These are phyloP conservation scores for Silybum marianum DNA, from an alignment of 129 eudicot genomes.

Conservation along the genomic window DNA sequence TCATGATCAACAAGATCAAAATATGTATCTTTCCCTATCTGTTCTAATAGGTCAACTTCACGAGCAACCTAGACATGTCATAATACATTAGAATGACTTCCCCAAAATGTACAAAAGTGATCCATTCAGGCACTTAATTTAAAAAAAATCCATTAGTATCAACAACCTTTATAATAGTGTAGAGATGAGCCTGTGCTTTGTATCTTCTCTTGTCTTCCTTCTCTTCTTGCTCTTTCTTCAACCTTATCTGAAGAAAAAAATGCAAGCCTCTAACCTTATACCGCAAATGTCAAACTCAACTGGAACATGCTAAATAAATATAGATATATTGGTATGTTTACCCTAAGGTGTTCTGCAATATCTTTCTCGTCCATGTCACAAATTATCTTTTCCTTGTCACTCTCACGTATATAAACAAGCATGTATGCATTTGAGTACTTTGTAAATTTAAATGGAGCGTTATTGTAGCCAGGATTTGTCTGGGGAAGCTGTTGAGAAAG, in stretches of 20 bases:
- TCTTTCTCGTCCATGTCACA: slow-evolving; percentile 95
- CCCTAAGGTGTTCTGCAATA: slow-evolving; percentile 90
- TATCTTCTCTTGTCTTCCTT: slow-evolving; percentile 84
- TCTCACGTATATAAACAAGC: slow-evolving; percentile 93
- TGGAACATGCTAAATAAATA: slow-evolving; percentile 6
- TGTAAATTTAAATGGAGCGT: slow-evolving; percentile 80
- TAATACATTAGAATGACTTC: slow-evolving; percentile 18
- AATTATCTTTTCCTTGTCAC: slow-evolving; percentile 92
- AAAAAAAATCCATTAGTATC: neutral
- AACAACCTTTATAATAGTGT: slow-evolving; percentile 81
- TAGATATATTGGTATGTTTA: slow-evolving; percentile 19
- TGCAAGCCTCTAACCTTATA: slow-evolving; percentile 2
- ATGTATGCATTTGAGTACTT: slow-evolving; percentile 97
- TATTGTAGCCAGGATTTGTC: slow-evolving; percentile 89
- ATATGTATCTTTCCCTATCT: slow-evolving; percentile 83
- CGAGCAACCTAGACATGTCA: slow-evolving; percentile 74
- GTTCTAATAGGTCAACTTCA: slow-evolving; percentile 76
- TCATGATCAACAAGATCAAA: slow-evolving; percentile 98
- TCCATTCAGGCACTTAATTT: neutral
- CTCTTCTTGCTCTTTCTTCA: slow-evolving; percentile 92
- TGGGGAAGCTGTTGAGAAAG: slow-evolving; percentile 71
- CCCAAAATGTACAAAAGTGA: neutral
- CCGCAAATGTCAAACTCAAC: slow-evolving; percentile 16
- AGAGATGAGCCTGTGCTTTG: slow-evolving; percentile 95
- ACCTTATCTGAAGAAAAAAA: slow-evolving; percentile 59